Evolutionary conservation across 495 filamentous ascomycete genomes (phyloP).

Genomic region (Penicillium atrosanguineum): DNA sequence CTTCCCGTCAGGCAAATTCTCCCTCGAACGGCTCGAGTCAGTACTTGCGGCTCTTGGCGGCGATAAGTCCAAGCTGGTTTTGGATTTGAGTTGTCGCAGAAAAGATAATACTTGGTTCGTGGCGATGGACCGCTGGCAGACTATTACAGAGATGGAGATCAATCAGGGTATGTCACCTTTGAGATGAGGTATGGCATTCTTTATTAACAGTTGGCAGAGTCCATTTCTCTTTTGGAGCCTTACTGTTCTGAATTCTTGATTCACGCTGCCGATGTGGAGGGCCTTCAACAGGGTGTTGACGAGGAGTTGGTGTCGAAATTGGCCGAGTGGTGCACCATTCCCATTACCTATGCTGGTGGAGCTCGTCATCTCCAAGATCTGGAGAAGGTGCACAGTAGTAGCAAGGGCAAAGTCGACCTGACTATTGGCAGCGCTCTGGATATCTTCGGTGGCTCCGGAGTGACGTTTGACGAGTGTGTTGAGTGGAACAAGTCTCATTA

Average conservation of each 20-base stretch:
- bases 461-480: constrained; percentile 85
- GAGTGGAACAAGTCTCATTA: constrained; percentile 67
- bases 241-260: constrained; percentile 96
- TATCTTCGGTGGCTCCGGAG: constrained; percentile 85
- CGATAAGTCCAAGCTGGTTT: constrained; percentile 78
- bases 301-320: constrained; percentile 74
- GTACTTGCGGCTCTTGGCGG: constrained; percentile 69
- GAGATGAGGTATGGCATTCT: neutral
- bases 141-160: constrained; percentile 92
- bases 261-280: constrained; percentile 98
- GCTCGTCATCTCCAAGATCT: constrained; percentile 78
- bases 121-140: constrained; percentile 98
- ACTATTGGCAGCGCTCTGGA: constrained; percentile 96
- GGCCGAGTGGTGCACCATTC: constrained; percentile 81
- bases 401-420: constrained; percentile 79
- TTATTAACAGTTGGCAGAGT: constrained; percentile 50
- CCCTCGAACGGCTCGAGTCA: constrained; percentile 63
- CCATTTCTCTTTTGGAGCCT: constrained; percentile 74
- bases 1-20: constrained; percentile 82
- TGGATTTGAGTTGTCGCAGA: constrained; percentile 87
- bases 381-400: constrained; percentile 72
- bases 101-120: constrained; percentile 80
- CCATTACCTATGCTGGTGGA: constrained; percentile 94
- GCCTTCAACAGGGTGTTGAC: constrained; percentile 86
- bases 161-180: constrained; percentile 60